Evolutionary conservation across 2,329 filamentous ascomycete genomes (phyloP).

Genomic region (Monosporascus sp.): DNA sequence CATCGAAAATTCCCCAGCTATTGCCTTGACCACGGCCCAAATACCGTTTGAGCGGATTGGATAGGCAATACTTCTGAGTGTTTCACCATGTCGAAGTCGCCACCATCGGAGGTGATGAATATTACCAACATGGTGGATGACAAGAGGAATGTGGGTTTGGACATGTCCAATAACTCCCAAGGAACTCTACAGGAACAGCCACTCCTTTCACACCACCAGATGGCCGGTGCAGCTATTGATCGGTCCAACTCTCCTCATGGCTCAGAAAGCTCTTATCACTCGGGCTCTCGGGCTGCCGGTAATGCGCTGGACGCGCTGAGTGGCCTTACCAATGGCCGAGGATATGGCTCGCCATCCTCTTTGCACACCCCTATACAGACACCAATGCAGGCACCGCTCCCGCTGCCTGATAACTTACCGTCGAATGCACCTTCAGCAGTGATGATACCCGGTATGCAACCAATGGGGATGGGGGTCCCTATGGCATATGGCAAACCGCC

Average conservation of each 20-base stretch:
- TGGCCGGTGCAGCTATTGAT: conserved; percentile 36
- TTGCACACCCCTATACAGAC: conserved; percentile 48
- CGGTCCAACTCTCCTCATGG: conserved; percentile 54
- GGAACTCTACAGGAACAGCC: conserved; percentile 18
- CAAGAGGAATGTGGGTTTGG: conserved; percentile 22
- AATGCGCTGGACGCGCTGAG: conserved; percentile 27
- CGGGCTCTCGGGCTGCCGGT: conserved; percentile 32
- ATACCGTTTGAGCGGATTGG: neutral
- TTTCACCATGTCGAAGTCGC: conserved; percentile 25
- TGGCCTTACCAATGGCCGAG: conserved; percentile 35
- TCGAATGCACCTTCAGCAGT: conserved; percentile 27
- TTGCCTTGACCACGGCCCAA: neutral
- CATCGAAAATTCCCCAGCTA: too few species aligned
- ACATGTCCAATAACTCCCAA: conserved; percentile 11
- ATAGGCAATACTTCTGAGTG: neutral
- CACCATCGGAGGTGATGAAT: conserved; percentile 27
- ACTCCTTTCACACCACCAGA: conserved; percentile 22
- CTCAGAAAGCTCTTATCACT: conserved; percentile 55
- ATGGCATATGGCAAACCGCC: conserved; percentile 35
- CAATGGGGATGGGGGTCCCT: conserved; percentile 25
- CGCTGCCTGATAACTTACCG: conserved; percentile 31
- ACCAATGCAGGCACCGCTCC: conserved; percentile 45
- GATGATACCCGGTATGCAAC: conserved; percentile 37
- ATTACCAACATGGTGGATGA: conserved; percentile 27
- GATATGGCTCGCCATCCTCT: conserved; percentile 48